Conservation (phyloP, 768 basidiomycete species). For the Hygrophoropsis aurantiaca region DNA sequence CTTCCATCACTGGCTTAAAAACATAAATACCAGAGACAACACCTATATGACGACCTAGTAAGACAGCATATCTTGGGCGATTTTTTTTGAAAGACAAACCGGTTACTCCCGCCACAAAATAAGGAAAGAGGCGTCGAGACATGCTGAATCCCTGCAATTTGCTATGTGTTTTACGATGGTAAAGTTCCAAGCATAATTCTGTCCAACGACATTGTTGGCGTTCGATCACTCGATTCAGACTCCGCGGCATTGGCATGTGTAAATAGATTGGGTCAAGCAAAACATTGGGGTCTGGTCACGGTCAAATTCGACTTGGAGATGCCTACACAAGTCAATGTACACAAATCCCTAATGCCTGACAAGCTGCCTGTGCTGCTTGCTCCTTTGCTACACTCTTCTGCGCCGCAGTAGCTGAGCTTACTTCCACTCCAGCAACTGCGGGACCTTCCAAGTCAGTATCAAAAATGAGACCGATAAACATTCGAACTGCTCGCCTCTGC, state of each 20-base stretch:
- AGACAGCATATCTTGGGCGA: conserved; percentile 3
- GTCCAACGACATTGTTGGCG: too few species aligned
- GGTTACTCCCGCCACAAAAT: conserved; percentile 54
- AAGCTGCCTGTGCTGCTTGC: conserved; percentile 44
- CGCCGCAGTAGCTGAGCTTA: conserved; percentile 45
- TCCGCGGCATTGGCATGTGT: background rate
- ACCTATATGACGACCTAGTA: conserved; percentile 35
- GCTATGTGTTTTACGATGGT: too few species aligned
- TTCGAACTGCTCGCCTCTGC: conserved; percentile 48
- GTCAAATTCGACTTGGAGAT: background rate
- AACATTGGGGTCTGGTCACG: background rate
- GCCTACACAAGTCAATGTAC: too few species aligned
- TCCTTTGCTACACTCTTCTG: conserved; percentile 50
- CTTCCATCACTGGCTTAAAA: conserved; percentile 51
- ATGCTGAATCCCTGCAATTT: conserved; percentile 6
- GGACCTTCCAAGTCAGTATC: conserved; percentile 3
- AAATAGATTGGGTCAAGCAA: background rate
- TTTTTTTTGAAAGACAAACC: conserved; percentile 36
- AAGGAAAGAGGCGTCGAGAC: conserved; percentile 47
- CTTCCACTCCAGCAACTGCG: conserved; percentile 46
- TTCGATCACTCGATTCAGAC: too few species aligned
- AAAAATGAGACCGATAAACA: background rate
- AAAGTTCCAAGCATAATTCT: too few species aligned
- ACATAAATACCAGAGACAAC: conserved; percentile 65
- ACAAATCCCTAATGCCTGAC: conserved; percentile 29